These are phyloP conservation scores for Ustilago xerochloae DNA, from an alignment of 1,284 basidiomycete species.

Conservation along the genomic window DNA sequence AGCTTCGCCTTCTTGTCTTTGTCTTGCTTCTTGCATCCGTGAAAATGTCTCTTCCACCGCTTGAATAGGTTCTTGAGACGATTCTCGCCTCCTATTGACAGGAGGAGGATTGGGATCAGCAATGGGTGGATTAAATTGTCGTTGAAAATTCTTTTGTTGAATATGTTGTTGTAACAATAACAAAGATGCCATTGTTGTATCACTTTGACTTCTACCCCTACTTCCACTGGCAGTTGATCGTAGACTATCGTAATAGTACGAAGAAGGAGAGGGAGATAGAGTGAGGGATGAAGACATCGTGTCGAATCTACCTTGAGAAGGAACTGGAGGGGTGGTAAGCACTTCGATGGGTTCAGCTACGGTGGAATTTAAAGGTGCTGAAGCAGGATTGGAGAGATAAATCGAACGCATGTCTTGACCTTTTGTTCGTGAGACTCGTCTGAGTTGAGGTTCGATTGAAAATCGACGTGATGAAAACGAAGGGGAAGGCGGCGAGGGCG, in stretches of 20 bases:
- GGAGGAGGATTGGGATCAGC: constrained; percentile 9
- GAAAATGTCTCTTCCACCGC: not conserved
- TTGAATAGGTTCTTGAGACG: not conserved
- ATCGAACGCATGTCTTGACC: constrained; percentile 19
- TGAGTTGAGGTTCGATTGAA: not conserved
- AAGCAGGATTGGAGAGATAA: constrained; percentile 4
- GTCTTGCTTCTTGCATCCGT: not conserved
- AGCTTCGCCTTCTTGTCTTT: too few relatives aligned
- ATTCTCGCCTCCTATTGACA: not conserved
- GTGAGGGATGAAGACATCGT: too few relatives aligned
- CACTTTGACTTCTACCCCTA: constrained; percentile 2
- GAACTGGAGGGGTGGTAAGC: not conserved
- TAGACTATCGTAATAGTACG: too few relatives aligned
- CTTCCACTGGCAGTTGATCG: too few relatives aligned
- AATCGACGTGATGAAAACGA: not conserved
- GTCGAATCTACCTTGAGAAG: too few relatives aligned
- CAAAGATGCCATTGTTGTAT: constrained; percentile 18
- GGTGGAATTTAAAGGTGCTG: too few relatives aligned
- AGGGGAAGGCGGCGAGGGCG: not conserved
- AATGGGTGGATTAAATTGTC: constrained; percentile 3
- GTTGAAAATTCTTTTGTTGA: constrained; percentile 11
- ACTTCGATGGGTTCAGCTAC: not conserved
- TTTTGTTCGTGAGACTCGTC: constrained; percentile 9
- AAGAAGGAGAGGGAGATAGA: not conserved
- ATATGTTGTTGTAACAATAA: constrained; percentile 24